Conservation (phyloP, 352 stramenopile genomes). For the Thraustotheca clavata region DNA sequence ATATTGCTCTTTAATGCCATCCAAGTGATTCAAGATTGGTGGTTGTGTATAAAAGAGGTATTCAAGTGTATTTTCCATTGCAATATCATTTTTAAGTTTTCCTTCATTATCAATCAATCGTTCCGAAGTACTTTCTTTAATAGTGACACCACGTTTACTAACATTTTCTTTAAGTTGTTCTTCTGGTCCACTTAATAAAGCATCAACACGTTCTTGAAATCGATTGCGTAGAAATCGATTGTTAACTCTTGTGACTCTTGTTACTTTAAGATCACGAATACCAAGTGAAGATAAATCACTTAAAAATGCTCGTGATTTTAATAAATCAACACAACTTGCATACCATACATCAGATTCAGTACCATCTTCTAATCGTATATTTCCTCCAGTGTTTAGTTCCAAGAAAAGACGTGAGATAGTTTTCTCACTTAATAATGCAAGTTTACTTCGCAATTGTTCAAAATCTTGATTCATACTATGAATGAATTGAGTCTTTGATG, state of each 20-base stretch:
- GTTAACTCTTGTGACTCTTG: slow-evolving; percentile 80
- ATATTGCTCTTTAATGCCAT: slow-evolving; percentile 41
- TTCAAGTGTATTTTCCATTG: slow-evolving; percentile 54
- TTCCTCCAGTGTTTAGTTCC: slow-evolving; percentile 86
- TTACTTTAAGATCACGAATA: slow-evolving; percentile 58
- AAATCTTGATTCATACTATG: slow-evolving; percentile 58
- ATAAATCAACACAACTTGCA: slow-evolving; percentile 67
- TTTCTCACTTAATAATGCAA: slow-evolving; percentile 54
- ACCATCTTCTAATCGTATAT: slow-evolving; percentile 86
- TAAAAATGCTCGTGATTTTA: slow-evolving; percentile 60
- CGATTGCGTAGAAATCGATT: slow-evolving; percentile 83
- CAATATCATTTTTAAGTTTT: slow-evolving; percentile 23
- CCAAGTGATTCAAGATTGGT: slow-evolving; percentile 31
- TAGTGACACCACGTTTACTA: slow-evolving; percentile 65
- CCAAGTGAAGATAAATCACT: slow-evolving; percentile 45
- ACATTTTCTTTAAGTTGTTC: slow-evolving; percentile 67
- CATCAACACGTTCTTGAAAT: slow-evolving; percentile 77
- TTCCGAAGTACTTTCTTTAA: slow-evolving; percentile 20
- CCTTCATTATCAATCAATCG: slow-evolving; percentile 15
- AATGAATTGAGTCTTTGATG: slow-evolving; percentile 31
- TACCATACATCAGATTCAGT: slow-evolving; percentile 77
- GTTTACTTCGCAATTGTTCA: slow-evolving; percentile 31
- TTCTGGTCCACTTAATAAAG: slow-evolving; percentile 50
- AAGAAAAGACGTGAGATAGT: slow-evolving; percentile 76
- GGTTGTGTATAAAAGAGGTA: slow-evolving; percentile 77